Percentiles rank a stretch among this genome's conserved stretches.
These are phyloP conservation scores for Elsinoe perseae DNA, from an alignment of 2,329 filamentous ascomycete genomes.

Conservation along the genomic window DNA sequence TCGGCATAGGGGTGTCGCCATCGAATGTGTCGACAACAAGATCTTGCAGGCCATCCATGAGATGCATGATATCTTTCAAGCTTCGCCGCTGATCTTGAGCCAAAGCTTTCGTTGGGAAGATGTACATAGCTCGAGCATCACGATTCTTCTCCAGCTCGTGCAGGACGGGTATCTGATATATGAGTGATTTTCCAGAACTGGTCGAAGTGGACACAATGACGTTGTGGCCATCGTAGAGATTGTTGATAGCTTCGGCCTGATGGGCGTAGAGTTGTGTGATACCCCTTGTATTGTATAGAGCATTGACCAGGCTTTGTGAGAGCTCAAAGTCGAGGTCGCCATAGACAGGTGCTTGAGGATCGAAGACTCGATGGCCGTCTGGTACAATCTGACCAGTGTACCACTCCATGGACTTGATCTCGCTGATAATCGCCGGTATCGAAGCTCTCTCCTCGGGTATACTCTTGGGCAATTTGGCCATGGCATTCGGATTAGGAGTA, in stretches of 20 bases:
- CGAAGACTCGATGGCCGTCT: constrained; percentile 84
- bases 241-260: constrained; percentile 89
- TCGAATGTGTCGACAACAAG: constrained; percentile 87
- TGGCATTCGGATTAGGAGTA: constrained; percentile 35
- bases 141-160: constrained; percentile 73
- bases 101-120: constrained; percentile 94
- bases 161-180: constrained; percentile 90
- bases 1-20: constrained; percentile 79
- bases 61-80: constrained; percentile 73
- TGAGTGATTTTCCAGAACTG: constrained; percentile 94
- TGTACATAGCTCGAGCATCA: constrained; percentile 83
- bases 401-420: constrained; percentile 76
- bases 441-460: constrained; percentile 75
- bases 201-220: constrained; percentile 94
- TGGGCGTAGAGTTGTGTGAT: constrained; percentile 86
- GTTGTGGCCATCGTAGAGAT: constrained; percentile 69
- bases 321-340: constrained; percentile 79
- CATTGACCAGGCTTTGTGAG: constrained; percentile 90
- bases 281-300: constrained; percentile 81
- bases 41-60: constrained; percentile 68
- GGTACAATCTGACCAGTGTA: constrained; percentile 90
- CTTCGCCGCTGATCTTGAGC: constrained; percentile 91
- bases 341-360: constrained; percentile 71
- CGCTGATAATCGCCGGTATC: constrained; percentile 75
- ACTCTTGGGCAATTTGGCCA: constrained; percentile 51